Base-by-base conservation (phyloP, 2,329 filamentous ascomycete species). In the Fusarium proliferatum region DNA sequence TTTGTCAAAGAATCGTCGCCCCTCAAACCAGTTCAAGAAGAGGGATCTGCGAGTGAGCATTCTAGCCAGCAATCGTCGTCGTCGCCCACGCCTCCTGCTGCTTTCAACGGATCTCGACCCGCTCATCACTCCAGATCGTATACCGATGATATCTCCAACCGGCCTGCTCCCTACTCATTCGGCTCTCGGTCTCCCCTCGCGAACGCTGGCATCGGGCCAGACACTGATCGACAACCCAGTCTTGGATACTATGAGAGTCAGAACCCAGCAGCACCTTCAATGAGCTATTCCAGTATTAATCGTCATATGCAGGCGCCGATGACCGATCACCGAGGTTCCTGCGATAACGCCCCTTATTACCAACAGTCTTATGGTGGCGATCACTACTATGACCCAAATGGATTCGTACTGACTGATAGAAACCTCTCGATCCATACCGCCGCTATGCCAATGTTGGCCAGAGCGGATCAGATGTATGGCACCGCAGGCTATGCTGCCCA, bases 1-100 rank as follows among this genome's bases (percentile, higher is more conserved):
- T 75, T 71, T 46, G 56, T 58, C 49, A 77, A 77, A 56, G 81
- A 80, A 26, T 71, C 74, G 8, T 78, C 76, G 8, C 76, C 76
- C 19, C 74, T 78, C 19, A 71, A 77, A 34, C 73, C 76, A 26
- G 76, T 78, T 9, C 69, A 77, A 42, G 76, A 78, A 58, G 76
- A 78, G 65, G 58, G 66, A 17, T 64, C 53, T 17, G 58, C 71
- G 43, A 64, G 68, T 33, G 60, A 65, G 26, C 69, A 61, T 41
- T 66, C 45, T 23, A 76, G 71, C 49, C 64, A 67, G 13, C 61
- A 53, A 33, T 52, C 48, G 9, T 52, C 59, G 3, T 77, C 74
- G 3, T 77, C 76, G 16, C 64, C 71, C 33, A 66, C 66, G 21
- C 57, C 61, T 23, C 74, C 76, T 9, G 51, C 64, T 16, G 41